Evolutionary conservation across 2,329 filamentous ascomycete species (phyloP).

Genomic region (Arthrobotrys musiformis): DNA sequence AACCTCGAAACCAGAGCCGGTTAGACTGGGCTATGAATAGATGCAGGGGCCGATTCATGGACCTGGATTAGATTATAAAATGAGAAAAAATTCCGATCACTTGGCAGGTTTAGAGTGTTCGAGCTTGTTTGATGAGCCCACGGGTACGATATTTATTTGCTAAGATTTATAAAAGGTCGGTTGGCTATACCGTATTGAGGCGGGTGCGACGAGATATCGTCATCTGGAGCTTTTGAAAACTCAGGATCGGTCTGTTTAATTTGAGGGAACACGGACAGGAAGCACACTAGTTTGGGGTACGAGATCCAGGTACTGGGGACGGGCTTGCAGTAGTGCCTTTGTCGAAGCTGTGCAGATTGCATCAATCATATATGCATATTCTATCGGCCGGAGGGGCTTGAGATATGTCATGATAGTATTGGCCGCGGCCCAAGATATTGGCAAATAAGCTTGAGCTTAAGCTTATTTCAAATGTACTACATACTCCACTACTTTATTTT

Average conservation of each 20-base stretch:
- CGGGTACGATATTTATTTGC: neutral
- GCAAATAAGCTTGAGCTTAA: neutral
- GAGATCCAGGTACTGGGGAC: neutral
- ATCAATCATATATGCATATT: too few species aligned
- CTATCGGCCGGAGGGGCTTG: neutral
- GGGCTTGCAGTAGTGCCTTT: neutral
- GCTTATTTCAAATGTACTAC: neutral
- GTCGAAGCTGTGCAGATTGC: neutral
- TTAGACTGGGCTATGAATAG: constrained; percentile 15
- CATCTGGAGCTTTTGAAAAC: constrained; percentile 1
- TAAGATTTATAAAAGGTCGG: neutral
- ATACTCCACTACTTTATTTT: neutral
- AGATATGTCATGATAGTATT: neutral
- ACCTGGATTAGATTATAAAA: neutral
- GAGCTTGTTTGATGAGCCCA: neutral
- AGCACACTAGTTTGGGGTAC: neutral
- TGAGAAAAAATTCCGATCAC: neutral
- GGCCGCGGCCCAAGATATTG: neutral
- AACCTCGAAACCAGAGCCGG: constrained; percentile 5
- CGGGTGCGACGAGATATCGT: neutral
- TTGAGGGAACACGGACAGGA: neutral
- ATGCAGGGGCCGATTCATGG: neutral
- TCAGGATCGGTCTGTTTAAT: neutral
- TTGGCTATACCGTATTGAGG: neutral
- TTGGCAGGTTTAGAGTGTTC: neutral